Evolutionary conservation across 2,329 filamentous ascomycete species (phyloP).

Genomic region (Hypoxylon sp.): DNA sequence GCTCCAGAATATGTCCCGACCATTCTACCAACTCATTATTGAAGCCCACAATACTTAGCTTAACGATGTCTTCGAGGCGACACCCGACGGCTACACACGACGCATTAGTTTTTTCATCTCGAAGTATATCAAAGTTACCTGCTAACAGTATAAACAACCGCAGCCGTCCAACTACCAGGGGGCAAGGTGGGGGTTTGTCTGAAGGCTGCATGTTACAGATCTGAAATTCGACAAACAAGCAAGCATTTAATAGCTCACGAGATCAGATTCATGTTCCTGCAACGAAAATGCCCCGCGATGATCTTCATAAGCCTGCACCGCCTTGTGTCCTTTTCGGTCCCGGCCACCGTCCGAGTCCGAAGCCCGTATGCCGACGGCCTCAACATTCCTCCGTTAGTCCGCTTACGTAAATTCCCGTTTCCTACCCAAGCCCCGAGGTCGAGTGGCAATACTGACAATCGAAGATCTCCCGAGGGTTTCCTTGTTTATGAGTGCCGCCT

Average conservation of each 20-base stretch:
- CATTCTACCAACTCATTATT: slow-evolving; percentile 12
- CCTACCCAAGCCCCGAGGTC: too few species aligned
- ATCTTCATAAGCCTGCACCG: slow-evolving; percentile 12
- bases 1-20: slow-evolving; percentile 1
- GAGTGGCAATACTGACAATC: too few species aligned
- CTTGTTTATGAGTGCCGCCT: slow-evolving; percentile 27
- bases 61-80: slow-evolving; percentile 1
- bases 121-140: slow-evolving; percentile 10
- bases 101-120: slow-evolving; percentile 4
- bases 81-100: too few species aligned
- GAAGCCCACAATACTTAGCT: slow-evolving; percentile 4
- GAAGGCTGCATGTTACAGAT: slow-evolving; percentile 3
- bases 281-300: slow-evolving; percentile 41
- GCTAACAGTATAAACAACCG: slow-evolving; percentile 22
- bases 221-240: not conserved
- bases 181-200: slow-evolving; percentile 5
- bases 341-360: slow-evolving; percentile 16
- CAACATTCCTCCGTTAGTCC: slow-evolving; percentile 15
- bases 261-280: slow-evolving; percentile 31
- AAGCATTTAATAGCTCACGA: slow-evolving; percentile 19
- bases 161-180: slow-evolving; percentile 28
- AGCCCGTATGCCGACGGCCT: slow-evolving; percentile 30
- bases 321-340: slow-evolving; percentile 16
- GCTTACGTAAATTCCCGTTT: slow-evolving; percentile 9
- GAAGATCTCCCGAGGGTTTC: slow-evolving; percentile 15